phyloP scores from a whole-genome alignment of 495 filamentous ascomycete genomes.

The Annulohypoxylon moriforme region DNA sequence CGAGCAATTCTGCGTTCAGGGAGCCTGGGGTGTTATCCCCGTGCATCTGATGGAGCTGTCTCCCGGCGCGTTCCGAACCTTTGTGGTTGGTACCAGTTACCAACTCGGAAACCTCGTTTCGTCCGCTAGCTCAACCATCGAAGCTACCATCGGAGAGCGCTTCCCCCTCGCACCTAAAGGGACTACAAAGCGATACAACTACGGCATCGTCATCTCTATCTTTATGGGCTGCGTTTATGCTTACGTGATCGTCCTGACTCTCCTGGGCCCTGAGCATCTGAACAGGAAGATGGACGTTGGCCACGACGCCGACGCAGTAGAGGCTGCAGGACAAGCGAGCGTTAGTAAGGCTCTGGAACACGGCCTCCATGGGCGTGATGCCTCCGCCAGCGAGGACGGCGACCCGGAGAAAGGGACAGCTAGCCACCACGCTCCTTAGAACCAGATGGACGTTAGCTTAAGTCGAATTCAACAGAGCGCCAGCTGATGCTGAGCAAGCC shows the following conservation, averaged over 20 bases:
- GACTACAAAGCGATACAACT: slow-evolving; percentile 70
- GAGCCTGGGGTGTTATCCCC: slow-evolving; percentile 85
- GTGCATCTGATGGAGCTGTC: slow-evolving; percentile 91
- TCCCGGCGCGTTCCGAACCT: slow-evolving; percentile 83
- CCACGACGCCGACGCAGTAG: slow-evolving; percentile 72
- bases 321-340: slow-evolving; percentile 57
- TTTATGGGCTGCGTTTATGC: slow-evolving; percentile 93
- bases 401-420: slow-evolving; percentile 45
- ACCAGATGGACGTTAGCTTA: not conserved
- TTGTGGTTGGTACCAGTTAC: slow-evolving; percentile 84
- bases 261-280: slow-evolving; percentile 82
- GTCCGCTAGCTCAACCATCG: slow-evolving; percentile 83
- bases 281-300: slow-evolving; percentile 71
- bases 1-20: slow-evolving; percentile 90
- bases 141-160: slow-evolving; percentile 81
- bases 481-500: not conserved
- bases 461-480: not conserved
- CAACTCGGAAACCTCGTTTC: slow-evolving; percentile 88
- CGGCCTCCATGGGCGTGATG: slow-evolving; percentile 9
- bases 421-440: slow-evolving; percentile 36
- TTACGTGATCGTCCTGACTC: slow-evolving; percentile 79
- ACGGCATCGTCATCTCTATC: slow-evolving; percentile 91
- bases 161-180: slow-evolving; percentile 75
- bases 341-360: slow-evolving; percentile 41
- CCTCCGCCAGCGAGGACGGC: slow-evolving; percentile 37